A percentile compares a stretch with the other conserved stretches of the same genome.
These are phyloP conservation scores for Murraya koenigii DNA, from an alignment of 345 rosid genomes.

Conservation along the genomic window DNA sequence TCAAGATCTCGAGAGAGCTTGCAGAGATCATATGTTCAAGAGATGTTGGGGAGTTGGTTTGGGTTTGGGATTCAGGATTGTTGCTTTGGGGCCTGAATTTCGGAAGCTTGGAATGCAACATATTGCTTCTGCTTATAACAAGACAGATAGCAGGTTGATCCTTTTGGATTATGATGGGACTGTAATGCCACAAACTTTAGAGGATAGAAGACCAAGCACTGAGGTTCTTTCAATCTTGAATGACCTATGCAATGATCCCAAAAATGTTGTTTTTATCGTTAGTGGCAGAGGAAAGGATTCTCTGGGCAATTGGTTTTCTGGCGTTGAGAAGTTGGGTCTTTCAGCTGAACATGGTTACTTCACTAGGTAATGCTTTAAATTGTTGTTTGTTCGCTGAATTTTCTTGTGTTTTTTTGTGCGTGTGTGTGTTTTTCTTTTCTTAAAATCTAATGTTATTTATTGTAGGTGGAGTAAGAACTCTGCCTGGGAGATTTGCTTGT, in stretches of 20 bases:
- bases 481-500: slow-evolving; percentile 50
- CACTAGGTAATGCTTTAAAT: slow-evolving; percentile 44
- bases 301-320: slow-evolving; percentile 67
- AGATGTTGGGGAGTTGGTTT: slow-evolving; percentile 77
- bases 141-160: slow-evolving; percentile 54
- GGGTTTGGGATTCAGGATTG: slow-evolving; percentile 65
- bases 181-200: slow-evolving; percentile 48
- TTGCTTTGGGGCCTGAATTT: slow-evolving; percentile 67
- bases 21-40: slow-evolving; percentile 61
- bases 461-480: slow-evolving; percentile 59
- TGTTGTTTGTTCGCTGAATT: neutral
- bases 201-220: slow-evolving; percentile 54
- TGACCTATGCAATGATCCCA: slow-evolving; percentile 64
- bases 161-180: slow-evolving; percentile 90
- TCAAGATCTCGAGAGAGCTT: slow-evolving; percentile 77
- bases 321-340: slow-evolving; percentile 62
- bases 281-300: slow-evolving; percentile 84
- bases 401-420: neutral
- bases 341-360: slow-evolving; percentile 89
- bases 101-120: slow-evolving; percentile 53
- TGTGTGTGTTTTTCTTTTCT: neutral
- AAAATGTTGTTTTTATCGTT: slow-evolving; percentile 65
- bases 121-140: slow-evolving; percentile 54
- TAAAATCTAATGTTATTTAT: neutral
- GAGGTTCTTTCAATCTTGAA: slow-evolving; percentile 57